Percentiles rank a stretch among this genome's conserved stretches.
Conservation (phyloP, 2,329 filamentous ascomycete species). For the Cryphonectria carpinicola region DNA sequence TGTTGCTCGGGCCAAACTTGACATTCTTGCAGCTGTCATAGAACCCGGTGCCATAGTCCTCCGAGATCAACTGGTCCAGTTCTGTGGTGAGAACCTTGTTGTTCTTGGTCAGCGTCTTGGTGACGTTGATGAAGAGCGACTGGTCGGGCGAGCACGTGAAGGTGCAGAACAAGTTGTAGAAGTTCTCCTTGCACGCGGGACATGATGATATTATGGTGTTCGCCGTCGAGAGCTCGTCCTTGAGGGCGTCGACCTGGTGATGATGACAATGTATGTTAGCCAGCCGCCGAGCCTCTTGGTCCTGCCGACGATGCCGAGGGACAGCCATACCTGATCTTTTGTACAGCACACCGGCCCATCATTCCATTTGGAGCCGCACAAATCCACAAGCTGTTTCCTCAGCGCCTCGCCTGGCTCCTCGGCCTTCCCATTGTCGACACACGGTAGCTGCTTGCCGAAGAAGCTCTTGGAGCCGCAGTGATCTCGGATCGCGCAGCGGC, state of each 20-base stretch:
- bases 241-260: constrained; percentile 72
- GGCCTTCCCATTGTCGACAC: constrained; percentile 86
- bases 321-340: constrained; percentile 67
- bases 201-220: constrained; percentile 90
- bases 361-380: constrained; percentile 89
- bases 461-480: constrained; percentile 90
- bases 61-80: constrained; percentile 84
- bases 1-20: constrained; percentile 94
- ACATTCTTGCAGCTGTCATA: constrained; percentile 99
- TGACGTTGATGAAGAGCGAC: constrained; percentile 93
- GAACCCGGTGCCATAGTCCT: constrained; percentile 83
- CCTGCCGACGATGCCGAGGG: neutral
- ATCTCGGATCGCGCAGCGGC: constrained; percentile 86
- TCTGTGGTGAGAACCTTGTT: constrained; percentile 75
- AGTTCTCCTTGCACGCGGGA: constrained; percentile 96
- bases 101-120: constrained; percentile 66
- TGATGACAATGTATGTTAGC: neutral
- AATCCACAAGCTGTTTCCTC: constrained; percentile 75
- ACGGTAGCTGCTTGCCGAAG: constrained; percentile 88
- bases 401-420: constrained; percentile 72
- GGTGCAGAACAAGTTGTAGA: constrained; percentile 97
- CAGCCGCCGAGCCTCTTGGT: neutral
- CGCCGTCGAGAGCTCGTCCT: constrained; percentile 82
- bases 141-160: constrained; percentile 98
- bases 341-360: constrained; percentile 84